Evolutionary conservation across 805 yeast species (phyloP).

Genomic region (Wickerhamomyces ciferrii): DNA sequence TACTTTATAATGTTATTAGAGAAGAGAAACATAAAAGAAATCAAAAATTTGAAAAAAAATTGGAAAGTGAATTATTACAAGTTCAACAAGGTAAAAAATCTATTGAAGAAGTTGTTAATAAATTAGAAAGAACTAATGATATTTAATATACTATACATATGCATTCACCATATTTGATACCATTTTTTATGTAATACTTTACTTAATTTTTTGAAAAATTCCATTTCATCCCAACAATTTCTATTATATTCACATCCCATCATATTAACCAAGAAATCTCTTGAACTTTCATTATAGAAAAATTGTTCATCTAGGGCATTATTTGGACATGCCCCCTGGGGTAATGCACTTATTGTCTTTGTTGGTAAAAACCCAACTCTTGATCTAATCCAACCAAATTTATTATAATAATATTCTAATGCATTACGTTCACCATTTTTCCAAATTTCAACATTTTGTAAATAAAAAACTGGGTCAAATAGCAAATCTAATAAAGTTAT

Average conservation of each 20-base stretch:
- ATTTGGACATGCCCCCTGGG: slow-evolving; percentile 31
- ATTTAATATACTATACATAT: slow-evolving; percentile 10
- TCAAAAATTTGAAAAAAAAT: slow-evolving; percentile 34
- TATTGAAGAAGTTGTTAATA: slow-evolving; percentile 9
- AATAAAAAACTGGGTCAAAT: slow-evolving; percentile 37
- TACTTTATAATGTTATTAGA: slow-evolving; percentile 54
- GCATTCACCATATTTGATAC: slow-evolving; percentile 6
- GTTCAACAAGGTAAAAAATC: slow-evolving; percentile 12
- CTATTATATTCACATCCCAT: slow-evolving; percentile 32
- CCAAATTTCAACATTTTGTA: slow-evolving; percentile 34
- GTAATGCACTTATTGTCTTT: slow-evolving; percentile 30
- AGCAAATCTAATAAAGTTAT: slow-evolving; percentile 29
- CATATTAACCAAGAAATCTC: slow-evolving; percentile 34
- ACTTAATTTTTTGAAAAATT: slow-evolving; percentile 27
- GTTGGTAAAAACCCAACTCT: slow-evolving; percentile 35
- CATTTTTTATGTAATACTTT: slow-evolving; percentile 27
- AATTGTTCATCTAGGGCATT: slow-evolving; percentile 24
- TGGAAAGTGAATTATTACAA: slow-evolving; percentile 12
- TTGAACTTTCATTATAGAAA: slow-evolving; percentile 29
- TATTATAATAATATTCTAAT: slow-evolving; percentile 30
- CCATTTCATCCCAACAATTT: slow-evolving; percentile 37
- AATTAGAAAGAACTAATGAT: slow-evolving; percentile 11
- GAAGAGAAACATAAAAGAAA: slow-evolving; percentile 47
- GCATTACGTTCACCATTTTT: slow-evolving; percentile 34
- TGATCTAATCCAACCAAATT: slow-evolving; percentile 34